A percentile compares a stretch with the other conserved stretches of the same genome.
phyloP scores from a whole-genome alignment of 306 rosid genomes.

The Prunus fruticosa region DNA sequence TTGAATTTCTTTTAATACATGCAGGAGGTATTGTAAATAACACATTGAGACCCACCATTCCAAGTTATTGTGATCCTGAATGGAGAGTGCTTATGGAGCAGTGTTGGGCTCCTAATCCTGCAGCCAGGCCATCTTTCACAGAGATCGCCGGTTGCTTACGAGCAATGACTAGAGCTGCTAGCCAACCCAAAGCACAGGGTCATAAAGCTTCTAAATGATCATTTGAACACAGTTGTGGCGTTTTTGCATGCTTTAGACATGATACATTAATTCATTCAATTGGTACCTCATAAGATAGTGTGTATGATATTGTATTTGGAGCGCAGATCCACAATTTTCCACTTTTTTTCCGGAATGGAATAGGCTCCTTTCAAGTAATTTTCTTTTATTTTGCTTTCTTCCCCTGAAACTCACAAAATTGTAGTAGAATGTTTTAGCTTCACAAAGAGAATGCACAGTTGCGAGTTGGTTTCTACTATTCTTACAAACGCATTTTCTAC shows the following conservation, averaged over 20 bases:
- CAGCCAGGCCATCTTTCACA: conserved; percentile 83
- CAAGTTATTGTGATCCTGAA: conserved; percentile 72
- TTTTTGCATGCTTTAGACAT: neutral
- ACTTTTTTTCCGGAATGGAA: conserved; percentile 6
- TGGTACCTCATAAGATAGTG: conserved; percentile 21
- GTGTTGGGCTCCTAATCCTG: conserved; percentile 98
- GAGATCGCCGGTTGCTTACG: conserved; percentile 80
- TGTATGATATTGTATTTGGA: neutral
- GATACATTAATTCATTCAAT: conserved; percentile 35
- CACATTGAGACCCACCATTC: conserved; percentile 85
- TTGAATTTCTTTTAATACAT: neutral
- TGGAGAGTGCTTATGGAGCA: conserved; percentile 91
- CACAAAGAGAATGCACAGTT: neutral
- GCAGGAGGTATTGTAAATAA: conserved; percentile 96
- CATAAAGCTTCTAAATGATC: conserved; percentile 66
- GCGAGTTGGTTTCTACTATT: neutral
- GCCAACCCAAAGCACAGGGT: conserved; percentile 72
- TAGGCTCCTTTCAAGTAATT: neutral
- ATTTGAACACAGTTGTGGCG: neutral
- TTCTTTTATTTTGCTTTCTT: neutral
- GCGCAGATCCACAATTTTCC: conserved; percentile 8
- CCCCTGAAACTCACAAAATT: neutral
- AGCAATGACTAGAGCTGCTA: conserved; percentile 64
- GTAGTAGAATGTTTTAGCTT: neutral
- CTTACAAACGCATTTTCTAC: neutral